phyloP scores from a whole-genome alignment of 441 rosid genomes.

The Biscutella auriculata region DNA sequence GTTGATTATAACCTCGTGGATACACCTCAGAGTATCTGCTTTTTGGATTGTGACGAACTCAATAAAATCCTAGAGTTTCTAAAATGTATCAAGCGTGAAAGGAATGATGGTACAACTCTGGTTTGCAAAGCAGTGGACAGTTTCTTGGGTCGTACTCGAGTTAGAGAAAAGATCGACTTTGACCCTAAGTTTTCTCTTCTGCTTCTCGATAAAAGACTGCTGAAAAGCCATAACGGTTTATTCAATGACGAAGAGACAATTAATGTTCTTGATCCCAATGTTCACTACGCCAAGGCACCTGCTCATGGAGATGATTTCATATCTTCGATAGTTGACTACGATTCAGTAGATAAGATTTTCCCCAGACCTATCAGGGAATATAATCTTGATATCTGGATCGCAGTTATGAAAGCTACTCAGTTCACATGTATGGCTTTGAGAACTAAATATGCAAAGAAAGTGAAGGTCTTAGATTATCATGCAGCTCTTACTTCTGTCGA shows the following conservation, averaged over 20 bases:
- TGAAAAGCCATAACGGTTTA: not conserved
- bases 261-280: not conserved
- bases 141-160: not conserved
- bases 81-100: not conserved
- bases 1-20: not conserved
- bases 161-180: not conserved
- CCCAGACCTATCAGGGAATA: not conserved
- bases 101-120: constrained; percentile 5
- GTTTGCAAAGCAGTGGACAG: constrained; percentile 6
- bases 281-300: not conserved
- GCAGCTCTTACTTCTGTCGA: not conserved
- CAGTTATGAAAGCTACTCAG: constrained; percentile 9
- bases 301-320: constrained; percentile 9
- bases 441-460: constrained; percentile 4
- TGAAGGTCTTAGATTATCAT: not conserved
- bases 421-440: not conserved
- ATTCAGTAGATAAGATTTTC: not conserved
- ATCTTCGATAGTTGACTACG: constrained; percentile 7
- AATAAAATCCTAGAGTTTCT: not conserved
- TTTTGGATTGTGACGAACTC: constrained; percentile 1
- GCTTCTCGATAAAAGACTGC: constrained; percentile 14
- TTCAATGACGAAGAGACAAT: not conserved
- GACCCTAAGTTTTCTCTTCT: not conserved
- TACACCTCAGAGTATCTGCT: constrained; percentile 16
- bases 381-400: constrained; percentile 4